Percentiles rank a stretch among this genome's conserved stretches.
phyloP scores from a whole-genome alignment of 805 yeast species.

The Vanderwaltozyma polyspora region DNA sequence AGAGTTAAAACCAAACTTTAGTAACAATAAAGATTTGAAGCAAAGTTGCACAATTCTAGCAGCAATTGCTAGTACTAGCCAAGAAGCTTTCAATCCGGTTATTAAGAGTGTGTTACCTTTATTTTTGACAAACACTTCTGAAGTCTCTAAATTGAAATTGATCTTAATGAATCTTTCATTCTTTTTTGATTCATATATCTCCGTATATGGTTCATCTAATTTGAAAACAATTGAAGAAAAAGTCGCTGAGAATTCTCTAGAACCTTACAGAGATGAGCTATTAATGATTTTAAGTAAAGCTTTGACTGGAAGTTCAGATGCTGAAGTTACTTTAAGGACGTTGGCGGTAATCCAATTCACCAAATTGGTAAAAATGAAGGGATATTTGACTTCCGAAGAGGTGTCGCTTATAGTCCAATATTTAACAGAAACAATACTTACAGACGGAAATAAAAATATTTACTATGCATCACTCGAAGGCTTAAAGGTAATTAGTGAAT shows the following conservation, averaged over 20 bases:
- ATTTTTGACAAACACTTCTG: slow-evolving; percentile 30
- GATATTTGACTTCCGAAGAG: slow-evolving; percentile 44
- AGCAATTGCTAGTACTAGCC: slow-evolving; percentile 40
- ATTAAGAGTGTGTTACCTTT: slow-evolving; percentile 36
- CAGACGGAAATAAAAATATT: slow-evolving; percentile 40
- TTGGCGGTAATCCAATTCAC: slow-evolving; percentile 55
- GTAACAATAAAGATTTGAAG: slow-evolving; percentile 41
- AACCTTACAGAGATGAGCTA: slow-evolving; percentile 50
- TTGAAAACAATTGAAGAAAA: slow-evolving; percentile 1
- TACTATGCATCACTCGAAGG: slow-evolving; percentile 45
- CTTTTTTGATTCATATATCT: slow-evolving; percentile 39
- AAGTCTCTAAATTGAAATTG: slow-evolving; percentile 46
- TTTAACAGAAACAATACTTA: slow-evolving; percentile 50
- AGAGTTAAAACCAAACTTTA: slow-evolving; percentile 45
- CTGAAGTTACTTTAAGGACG: slow-evolving; percentile 60
- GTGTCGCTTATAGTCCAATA: slow-evolving; percentile 51
- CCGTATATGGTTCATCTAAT: slow-evolving; percentile 31
- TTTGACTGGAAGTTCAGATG: slow-evolving; percentile 51
- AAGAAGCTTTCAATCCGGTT: slow-evolving; percentile 36
- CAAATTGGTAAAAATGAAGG: slow-evolving; percentile 39
- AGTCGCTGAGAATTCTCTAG: slow-evolving; percentile 29
- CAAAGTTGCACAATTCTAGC: slow-evolving; percentile 55
- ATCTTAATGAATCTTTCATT: slow-evolving; percentile 50
- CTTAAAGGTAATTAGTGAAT: slow-evolving; percentile 32
- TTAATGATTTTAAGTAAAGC: slow-evolving; percentile 58